Evolutionary conservation across 2,329 filamentous ascomycete genomes (phyloP).

Genomic region (Exophiala viscosa): DNA sequence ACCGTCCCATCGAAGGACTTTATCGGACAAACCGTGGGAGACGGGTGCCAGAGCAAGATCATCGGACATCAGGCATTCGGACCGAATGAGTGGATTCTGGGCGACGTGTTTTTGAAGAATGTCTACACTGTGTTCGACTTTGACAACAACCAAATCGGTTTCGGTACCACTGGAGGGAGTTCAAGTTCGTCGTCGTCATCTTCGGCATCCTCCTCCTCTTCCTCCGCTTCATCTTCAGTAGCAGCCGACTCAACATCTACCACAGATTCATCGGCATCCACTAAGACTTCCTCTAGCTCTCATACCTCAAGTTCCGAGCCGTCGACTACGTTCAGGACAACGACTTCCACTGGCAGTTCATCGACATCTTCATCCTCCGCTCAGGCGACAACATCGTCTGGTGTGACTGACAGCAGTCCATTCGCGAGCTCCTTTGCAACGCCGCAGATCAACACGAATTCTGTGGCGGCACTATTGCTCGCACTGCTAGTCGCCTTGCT

Average conservation of each 20-base stretch:
- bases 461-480: constrained; percentile 4
- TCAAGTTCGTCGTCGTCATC: constrained; percentile 55
- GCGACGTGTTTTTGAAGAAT: constrained; percentile 83
- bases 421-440: constrained; percentile 10
- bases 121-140: constrained; percentile 83
- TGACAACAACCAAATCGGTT: constrained; percentile 49
- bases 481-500: constrained; percentile 13
- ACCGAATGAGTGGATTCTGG: constrained; percentile 68
- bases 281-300: constrained; percentile 4
- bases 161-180: constrained; percentile 29
- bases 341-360: constrained; percentile 8
- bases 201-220: constrained; percentile 54
- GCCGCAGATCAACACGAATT: neutral
- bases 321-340: constrained; percentile 3
- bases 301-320: neutral
- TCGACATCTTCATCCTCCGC: constrained; percentile 8
- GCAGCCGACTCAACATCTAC: constrained; percentile 27
- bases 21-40: constrained; percentile 43
- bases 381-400: constrained; percentile 5
- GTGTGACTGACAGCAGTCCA: constrained; percentile 16
- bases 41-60: constrained; percentile 63
- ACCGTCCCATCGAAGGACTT: constrained; percentile 68
- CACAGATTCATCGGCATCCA: constrained; percentile 4
- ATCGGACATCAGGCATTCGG: constrained; percentile 67
- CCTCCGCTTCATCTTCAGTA: constrained; percentile 55